Evolutionary conservation across 2,329 filamentous ascomycete species (phyloP), one percentile per base, ranked within the genome.

Genomic region (Trichoderma aggressivum): DNA sequence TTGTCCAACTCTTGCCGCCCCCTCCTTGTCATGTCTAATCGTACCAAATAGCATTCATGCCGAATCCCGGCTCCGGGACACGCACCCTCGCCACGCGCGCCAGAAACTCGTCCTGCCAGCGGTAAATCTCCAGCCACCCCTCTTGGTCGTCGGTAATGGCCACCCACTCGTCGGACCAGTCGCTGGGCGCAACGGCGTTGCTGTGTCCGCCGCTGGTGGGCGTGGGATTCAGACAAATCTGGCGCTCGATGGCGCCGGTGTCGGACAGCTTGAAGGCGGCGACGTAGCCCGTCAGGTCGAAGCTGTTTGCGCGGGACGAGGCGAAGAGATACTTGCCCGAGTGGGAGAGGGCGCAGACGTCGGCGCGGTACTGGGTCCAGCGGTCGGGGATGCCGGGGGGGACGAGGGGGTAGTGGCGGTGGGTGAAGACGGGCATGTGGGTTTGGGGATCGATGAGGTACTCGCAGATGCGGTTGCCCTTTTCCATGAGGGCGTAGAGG

Each of bases 31-130:
- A 62, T 47, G 28, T 26, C 62, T 73, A 83, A 71, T 97, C 92
- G 80, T 96, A 96, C 94, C 94, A 97, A 74, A 97, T 94, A n/a
- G 93, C 93, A 82, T 97, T 97, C 94, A 97, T 97, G 2, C 93
- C 93, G 79, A 97, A 97, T 1, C 94, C 94, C n/a, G 92, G 92
- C 83, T 97, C 94, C 7, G 90, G 89, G 47, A 97, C 90, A 75
- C 93, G 89, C 73, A 92, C 84, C 73, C 92, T 86, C 18, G 93
- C 93, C 8, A 97, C 93, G 4, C 93, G 85, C 2, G 89, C 91
- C 67, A 97, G 82, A 75, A 91, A 93, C 84, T 96, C 93, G 71
- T 94, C 91, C 74, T 91, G 86, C 92, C 93, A 97, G 68, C 93
- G 86, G 80, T 97, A 97, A 70, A 97, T 92, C 83, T 97, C 94